phyloP scores from a whole-genome alignment of 2,329 filamentous ascomycete species.

The Elsinoe necatrix region DNA sequence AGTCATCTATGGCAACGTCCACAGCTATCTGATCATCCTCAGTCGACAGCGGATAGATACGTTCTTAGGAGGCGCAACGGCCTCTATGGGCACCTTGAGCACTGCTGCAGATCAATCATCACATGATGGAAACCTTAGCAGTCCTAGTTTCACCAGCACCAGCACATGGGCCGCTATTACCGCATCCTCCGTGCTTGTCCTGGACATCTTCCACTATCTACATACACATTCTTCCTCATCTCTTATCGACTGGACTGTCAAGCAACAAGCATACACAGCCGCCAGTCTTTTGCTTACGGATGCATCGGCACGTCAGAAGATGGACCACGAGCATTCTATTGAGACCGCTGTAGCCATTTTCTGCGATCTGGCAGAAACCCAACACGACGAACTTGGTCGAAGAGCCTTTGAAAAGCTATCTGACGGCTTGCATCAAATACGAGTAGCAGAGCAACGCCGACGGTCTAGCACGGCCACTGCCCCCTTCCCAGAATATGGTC shows the following conservation, averaged over 20 bases:
- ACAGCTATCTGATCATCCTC: constrained; percentile 42
- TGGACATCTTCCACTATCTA: constrained; percentile 42
- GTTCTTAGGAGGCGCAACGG: constrained; percentile 11
- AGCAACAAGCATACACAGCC: constrained; percentile 44
- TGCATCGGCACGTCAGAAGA: not conserved
- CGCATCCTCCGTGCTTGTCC: constrained; percentile 34
- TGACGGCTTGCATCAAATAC: not conserved
- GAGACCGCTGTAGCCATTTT: constrained; percentile 12
- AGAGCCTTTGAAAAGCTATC: not conserved
- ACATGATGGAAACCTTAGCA: not conserved
- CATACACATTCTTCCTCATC: constrained; percentile 35
- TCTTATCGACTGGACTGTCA: constrained; percentile 41
- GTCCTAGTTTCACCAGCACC: not conserved
- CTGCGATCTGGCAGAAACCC: not conserved
- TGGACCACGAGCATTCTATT: not conserved
- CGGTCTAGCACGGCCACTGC: not conserved
- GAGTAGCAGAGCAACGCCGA: not conserved
- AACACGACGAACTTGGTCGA: not conserved
- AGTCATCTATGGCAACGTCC: constrained; percentile 41
- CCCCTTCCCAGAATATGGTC: not conserved
- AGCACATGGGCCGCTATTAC: constrained; percentile 35
- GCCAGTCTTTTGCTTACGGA: constrained; percentile 38
- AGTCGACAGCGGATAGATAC: constrained; percentile 38
- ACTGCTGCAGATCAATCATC: not conserved
- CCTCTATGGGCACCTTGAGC: not conserved